Percentiles rank a stretch among this genome's conserved stretches.
Evolutionary conservation across 352 stramenopile species (phyloP).

Genomic region (Globisporangium viniferum): DNA sequence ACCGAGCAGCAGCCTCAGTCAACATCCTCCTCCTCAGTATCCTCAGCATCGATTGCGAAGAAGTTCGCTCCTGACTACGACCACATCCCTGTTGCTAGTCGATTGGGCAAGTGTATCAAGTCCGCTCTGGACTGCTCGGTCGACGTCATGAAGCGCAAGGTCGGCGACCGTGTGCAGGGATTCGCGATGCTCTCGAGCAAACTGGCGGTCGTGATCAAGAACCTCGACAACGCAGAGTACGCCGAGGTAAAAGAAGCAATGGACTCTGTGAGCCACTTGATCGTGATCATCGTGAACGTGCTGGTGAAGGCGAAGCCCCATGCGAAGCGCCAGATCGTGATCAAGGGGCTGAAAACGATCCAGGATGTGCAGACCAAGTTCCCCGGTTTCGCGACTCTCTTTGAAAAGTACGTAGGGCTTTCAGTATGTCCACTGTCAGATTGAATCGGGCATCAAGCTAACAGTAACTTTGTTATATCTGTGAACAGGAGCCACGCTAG

Average conservation of each 20-base stretch:
- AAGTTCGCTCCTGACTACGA: conserved; percentile 9
- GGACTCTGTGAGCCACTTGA: conserved; percentile 11
- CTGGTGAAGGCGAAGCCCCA: conserved; percentile 17
- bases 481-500: conserved; percentile 13
- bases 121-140: conserved; percentile 9
- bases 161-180: conserved; percentile 14
- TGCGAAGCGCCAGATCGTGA: conserved; percentile 11
- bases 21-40: neutral
- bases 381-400: conserved; percentile 5
- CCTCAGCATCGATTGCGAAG: conserved; percentile 11
- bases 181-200: conserved; percentile 9
- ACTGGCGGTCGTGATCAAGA: conserved; percentile 10
- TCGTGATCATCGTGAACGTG: conserved; percentile 5
- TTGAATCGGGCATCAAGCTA: neutral
- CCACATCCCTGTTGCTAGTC: conserved; percentile 3
- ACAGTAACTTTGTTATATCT: neutral
- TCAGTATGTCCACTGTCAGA: neutral
- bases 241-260: conserved; percentile 7
- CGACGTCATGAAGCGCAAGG: conserved; percentile 15
- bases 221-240: conserved; percentile 8
- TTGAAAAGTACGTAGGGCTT: conserved; percentile 12
- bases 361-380: conserved; percentile 18
- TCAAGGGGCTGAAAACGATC: conserved; percentile 15
- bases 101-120: conserved; percentile 10
- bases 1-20: conserved; percentile 4